Evolutionary conservation across 2,329 filamentous ascomycete species (phyloP).

Genomic region (Capronia epimyces): DNA sequence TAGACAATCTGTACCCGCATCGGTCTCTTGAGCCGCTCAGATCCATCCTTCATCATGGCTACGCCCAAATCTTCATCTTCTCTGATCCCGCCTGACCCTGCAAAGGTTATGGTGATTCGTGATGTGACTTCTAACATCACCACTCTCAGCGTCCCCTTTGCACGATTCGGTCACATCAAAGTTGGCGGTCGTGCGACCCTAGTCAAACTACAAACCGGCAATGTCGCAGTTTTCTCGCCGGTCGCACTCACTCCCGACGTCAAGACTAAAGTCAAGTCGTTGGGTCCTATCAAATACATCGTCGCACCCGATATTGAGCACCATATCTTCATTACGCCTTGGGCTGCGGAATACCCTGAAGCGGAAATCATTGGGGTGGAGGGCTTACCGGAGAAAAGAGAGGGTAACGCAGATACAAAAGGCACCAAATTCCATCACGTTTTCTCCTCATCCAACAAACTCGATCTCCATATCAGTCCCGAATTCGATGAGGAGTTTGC

Average conservation of each 20-base stretch:
- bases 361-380: slow-evolving; percentile 78
- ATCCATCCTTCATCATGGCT: slow-evolving; percentile 41
- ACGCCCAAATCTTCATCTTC: slow-evolving; percentile 44
- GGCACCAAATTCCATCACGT: slow-evolving; percentile 61
- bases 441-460: slow-evolving; percentile 53
- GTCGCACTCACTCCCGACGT: slow-evolving; percentile 75
- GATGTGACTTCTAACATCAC: slow-evolving; percentile 60
- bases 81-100: slow-evolving; percentile 65
- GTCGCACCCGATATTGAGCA: slow-evolving; percentile 86
- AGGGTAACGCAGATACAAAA: slow-evolving; percentile 51
- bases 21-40: background rate
- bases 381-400: slow-evolving; percentile 76
- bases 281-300: slow-evolving; percentile 74
- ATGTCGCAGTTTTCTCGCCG: slow-evolving; percentile 85
- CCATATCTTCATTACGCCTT: slow-evolving; percentile 85
- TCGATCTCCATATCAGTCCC: slow-evolving; percentile 53
- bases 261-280: slow-evolving; percentile 52
- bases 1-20: background rate
- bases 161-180: slow-evolving; percentile 70
- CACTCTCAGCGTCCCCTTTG: slow-evolving; percentile 77
- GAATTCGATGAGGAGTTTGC: slow-evolving; percentile 87
- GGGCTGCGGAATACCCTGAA: slow-evolving; percentile 70
- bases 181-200: slow-evolving; percentile 84
- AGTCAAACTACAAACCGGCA: slow-evolving; percentile 69
- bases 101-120: slow-evolving; percentile 84